Evolutionary conservation across 2,329 filamentous ascomycete species (phyloP).

Genomic region (Aureobasidium sp.): DNA sequence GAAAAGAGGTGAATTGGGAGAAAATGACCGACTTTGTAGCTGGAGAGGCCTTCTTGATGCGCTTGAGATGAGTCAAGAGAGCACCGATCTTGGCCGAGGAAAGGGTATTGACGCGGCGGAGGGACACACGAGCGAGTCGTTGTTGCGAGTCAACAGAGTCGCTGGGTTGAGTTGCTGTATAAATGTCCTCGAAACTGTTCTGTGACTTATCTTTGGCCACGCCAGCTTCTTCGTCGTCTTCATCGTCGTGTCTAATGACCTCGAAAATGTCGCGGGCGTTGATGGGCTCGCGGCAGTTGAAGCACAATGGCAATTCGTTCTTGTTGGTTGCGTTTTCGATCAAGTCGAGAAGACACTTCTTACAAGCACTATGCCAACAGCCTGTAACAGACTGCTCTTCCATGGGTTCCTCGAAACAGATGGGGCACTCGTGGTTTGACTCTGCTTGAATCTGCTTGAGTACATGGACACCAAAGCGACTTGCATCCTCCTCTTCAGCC

Average conservation of each 20-base stretch:
- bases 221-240: constrained; percentile 32
- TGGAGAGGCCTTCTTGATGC: constrained; percentile 56
- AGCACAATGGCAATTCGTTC: constrained; percentile 69
- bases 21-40: constrained; percentile 85
- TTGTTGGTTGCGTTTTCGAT: constrained; percentile 80
- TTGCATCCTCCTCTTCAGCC: constrained; percentile 49
- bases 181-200: constrained; percentile 27
- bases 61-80: constrained; percentile 66
- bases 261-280: constrained; percentile 83
- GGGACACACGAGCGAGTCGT: constrained; percentile 46
- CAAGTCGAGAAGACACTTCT: constrained; percentile 81
- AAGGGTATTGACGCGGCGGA: constrained; percentile 53
- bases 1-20: constrained; percentile 93
- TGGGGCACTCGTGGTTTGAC: constrained; percentile 79
- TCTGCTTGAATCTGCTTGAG: constrained; percentile 88
- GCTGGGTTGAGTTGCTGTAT: constrained; percentile 25
- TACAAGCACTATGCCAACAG: constrained; percentile 97
- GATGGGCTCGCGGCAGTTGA: constrained; percentile 79
- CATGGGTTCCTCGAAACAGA: constrained; percentile 95
- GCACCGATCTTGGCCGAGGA: constrained; percentile 86
- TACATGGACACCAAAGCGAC: constrained; percentile 76
- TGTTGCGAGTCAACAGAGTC: constrained; percentile 17
- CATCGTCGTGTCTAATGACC: constrained; percentile 67
- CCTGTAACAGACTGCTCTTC: constrained; percentile 87
- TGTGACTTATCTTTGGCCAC: not conserved